A percentile compares a stretch with the other conserved stretches of the same genome.
Conservation (phyloP, 2,329 filamentous ascomycete genomes). For the Nemania sp. region DNA sequence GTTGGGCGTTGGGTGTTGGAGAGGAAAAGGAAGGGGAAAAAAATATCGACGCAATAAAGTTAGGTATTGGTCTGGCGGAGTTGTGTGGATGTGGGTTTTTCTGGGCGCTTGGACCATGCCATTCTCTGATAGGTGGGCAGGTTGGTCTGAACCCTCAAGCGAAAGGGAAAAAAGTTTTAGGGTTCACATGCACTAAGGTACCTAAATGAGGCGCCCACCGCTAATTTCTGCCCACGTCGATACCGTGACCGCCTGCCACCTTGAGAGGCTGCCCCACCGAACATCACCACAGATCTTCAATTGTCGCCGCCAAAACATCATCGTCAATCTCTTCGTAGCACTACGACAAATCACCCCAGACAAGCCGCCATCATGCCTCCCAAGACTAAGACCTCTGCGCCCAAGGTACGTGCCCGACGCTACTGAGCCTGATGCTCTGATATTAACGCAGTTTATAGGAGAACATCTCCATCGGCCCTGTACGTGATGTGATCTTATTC, state of each 20-base stretch:
- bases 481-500: constrained; percentile 19
- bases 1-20: constrained; percentile 30
- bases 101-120: constrained; percentile 18
- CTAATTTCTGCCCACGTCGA: constrained; percentile 31
- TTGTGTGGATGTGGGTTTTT: constrained; percentile 24
- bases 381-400: constrained; percentile 88
- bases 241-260: constrained; percentile 30
- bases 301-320: constrained; percentile 23
- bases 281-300: constrained; percentile 38
- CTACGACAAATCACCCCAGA: constrained; percentile 32
- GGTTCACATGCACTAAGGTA: constrained; percentile 26
- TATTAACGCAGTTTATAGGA: constrained; percentile 65
- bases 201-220: constrained; percentile 22
- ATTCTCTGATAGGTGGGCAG: not conserved
- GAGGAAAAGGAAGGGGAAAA: constrained; percentile 18
- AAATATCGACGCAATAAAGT: constrained; percentile 19
- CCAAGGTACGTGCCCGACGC: constrained; percentile 41
- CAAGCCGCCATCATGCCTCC: constrained; percentile 78
- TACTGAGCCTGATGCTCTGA: not conserved
- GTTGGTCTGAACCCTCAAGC: constrained; percentile 24
- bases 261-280: constrained; percentile 24
- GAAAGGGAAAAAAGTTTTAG: constrained; percentile 27
- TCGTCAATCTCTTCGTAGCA: constrained; percentile 21
- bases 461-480: constrained; percentile 75
- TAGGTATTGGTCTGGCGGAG: constrained; percentile 17